Conservation (phyloP, 768 basidiomycete species). For the Rhodotorula paludigena region DNA sequence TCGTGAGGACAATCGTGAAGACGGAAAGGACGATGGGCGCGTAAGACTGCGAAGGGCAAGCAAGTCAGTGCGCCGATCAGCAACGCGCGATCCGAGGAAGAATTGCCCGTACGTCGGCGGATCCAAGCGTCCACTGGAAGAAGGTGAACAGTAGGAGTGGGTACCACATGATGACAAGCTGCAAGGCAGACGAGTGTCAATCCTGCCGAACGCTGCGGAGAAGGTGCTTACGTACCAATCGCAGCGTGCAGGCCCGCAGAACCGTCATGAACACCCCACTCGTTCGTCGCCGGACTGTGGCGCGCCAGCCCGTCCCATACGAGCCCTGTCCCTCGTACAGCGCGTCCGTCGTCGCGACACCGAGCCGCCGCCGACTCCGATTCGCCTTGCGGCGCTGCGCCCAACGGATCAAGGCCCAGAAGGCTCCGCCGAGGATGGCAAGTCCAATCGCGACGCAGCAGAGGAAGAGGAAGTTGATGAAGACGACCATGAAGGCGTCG, state of each 20-base stretch:
- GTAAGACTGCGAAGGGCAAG: conserved; percentile 62
- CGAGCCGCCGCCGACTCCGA: conserved; percentile 1
- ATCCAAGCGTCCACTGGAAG: conserved; percentile 71
- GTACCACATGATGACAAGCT: conserved; percentile 62
- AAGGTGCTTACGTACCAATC: neutral
- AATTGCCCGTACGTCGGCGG: conserved; percentile 19
- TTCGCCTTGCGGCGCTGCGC: neutral
- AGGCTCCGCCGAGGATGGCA: conserved; percentile 50
- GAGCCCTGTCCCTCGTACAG: neutral
- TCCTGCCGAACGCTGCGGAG: rapidly evolving
- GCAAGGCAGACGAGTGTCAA: neutral
- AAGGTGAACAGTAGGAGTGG: conserved; percentile 74
- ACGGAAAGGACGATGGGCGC: conserved; percentile 68
- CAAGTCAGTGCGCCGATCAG: neutral
- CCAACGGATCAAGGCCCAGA: conserved; percentile 45
- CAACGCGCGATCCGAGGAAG: too few species aligned
- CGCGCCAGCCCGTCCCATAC: neutral
- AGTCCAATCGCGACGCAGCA: conserved; percentile 55
- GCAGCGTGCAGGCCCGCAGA: conserved; percentile 7
- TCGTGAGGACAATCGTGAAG: conserved; percentile 56
- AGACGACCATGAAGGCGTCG: conserved; percentile 83
- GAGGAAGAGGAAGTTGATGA: conserved; percentile 65
- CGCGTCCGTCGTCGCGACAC: neutral
- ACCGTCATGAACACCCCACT: conserved; percentile 53
- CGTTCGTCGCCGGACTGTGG: conserved; percentile 39